Evolutionary conservation across 306 rosid genomes (phyloP), one percentile per base, ranked within the genome.

Genomic region (Gleditsia sinensis): DNA sequence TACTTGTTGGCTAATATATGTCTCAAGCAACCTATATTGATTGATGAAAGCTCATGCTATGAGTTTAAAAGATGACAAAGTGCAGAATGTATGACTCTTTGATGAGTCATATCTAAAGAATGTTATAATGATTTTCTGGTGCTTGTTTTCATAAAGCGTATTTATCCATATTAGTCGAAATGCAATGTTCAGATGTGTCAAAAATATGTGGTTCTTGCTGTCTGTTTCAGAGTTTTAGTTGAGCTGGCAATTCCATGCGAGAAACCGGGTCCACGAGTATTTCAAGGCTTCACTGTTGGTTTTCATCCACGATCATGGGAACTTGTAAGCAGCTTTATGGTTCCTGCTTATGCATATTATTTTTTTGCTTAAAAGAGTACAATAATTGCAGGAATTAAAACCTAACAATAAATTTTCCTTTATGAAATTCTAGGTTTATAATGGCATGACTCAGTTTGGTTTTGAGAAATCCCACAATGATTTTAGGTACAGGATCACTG

Each of bases 241-340:
- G 96, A 94, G 45, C 95, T 94, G 17, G 88, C 97, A 66, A 82
- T 94, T 72, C 83, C 83, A 34, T 94, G 99, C 61, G 92, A 83
- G 83, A 76, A 83, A 56, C 86, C 92, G 37, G 95, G 99, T 72
- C 93, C 93, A 49, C 87, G 81, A 24, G 84, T 92, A 27, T 94
- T 91, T 77, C 85, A 81, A 88, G 99, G 99, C 62, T 90, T 88
- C 83, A 92, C 96, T 49, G 93, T 90, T 81, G 99, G 99, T 62
- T 92, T 94, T 84, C 97, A 94, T 83, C 99, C 97, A 2, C 83
- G 97, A 55, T 83, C 99, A 51, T 94, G 99, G 99, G 99, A 94
- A 78, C 83, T 94, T 81, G 99, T 94, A 83, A 85, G 95, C 76
- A 72, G 63, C 55, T 68, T 40, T 81, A 69, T 33, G 56, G 32